phyloP scores from a whole-genome alignment of 345 rosid species.

The Cochlearia excelsa region DNA sequence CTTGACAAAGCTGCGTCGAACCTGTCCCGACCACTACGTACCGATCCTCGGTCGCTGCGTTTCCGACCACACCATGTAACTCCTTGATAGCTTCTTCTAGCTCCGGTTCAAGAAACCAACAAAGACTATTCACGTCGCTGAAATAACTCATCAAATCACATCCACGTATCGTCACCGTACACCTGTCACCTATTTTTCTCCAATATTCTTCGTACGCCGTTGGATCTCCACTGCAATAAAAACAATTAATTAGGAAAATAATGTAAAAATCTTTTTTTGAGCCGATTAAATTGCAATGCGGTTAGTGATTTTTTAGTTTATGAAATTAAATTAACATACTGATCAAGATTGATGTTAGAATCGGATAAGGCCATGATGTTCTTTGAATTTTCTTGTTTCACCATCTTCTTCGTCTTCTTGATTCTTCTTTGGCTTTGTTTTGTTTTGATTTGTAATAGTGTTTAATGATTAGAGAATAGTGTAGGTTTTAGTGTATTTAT shows the following conservation, averaged over 20 bases:
- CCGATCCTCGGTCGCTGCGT: constrained; percentile 52
- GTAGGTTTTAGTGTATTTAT: constrained; percentile 28
- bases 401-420: constrained; percentile 28
- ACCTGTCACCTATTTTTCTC: constrained; percentile 57
- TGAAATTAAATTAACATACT: constrained; percentile 22
- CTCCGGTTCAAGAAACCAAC: constrained; percentile 78
- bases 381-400: constrained; percentile 29
- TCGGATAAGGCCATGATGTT: constrained; percentile 27
- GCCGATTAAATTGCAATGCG: constrained; percentile 27
- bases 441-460: constrained; percentile 10
- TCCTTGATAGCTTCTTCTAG: constrained; percentile 59
- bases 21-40: constrained; percentile 81
- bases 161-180: constrained; percentile 59
- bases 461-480: constrained; percentile 35
- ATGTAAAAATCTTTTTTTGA: background rate
- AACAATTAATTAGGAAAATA: background rate
- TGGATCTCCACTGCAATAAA: constrained; percentile 78
- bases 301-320: constrained; percentile 5
- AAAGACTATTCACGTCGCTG: constrained; percentile 47
- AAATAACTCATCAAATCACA: constrained; percentile 82
- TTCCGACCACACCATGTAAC: constrained; percentile 58
- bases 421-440: constrained; percentile 2
- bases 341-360: constrained; percentile 31
- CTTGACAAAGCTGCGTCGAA: constrained; percentile 74
- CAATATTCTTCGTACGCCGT: constrained; percentile 69